These are phyloP conservation scores for Omphalea diandra DNA, from an alignment of 441 rosid genomes.

Conservation along the genomic window DNA sequence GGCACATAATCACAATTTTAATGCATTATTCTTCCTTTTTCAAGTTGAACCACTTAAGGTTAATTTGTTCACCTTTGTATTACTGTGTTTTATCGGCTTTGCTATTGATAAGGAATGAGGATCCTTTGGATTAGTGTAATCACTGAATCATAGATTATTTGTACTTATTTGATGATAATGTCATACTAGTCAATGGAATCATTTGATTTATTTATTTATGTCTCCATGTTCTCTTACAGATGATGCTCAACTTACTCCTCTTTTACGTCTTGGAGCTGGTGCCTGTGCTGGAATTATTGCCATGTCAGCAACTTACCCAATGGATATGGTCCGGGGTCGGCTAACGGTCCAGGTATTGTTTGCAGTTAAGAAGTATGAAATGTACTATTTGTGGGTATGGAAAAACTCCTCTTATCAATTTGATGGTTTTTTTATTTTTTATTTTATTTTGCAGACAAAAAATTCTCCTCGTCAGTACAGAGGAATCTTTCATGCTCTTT, in stretches of 20 bases:
- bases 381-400: constrained; percentile 3
- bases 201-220: background rate
- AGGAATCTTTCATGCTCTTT: constrained; percentile 50
- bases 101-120: background rate
- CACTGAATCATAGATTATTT: background rate
- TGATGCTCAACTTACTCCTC: constrained; percentile 53
- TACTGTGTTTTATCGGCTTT: background rate
- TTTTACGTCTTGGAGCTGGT: constrained; percentile 60
- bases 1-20: constrained; percentile 1
- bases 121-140: background rate
- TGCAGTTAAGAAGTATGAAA: background rate
- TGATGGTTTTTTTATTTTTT: constrained; percentile 18
- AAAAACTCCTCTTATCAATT: background rate
- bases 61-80: background rate
- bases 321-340: constrained; percentile 65
- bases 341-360: constrained; percentile 52
- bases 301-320: constrained; percentile 66
- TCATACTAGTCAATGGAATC: background rate
- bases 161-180: background rate
- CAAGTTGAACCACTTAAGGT: background rate
- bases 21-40: constrained; percentile 14
- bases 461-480: constrained; percentile 49
- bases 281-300: constrained; percentile 67
- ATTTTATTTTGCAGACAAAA: constrained; percentile 45
- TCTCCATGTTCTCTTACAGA: constrained; percentile 30